Base-by-base conservation (phyloP, 108 stramenopile genomes). In the Skeletonema tropicum region DNA sequence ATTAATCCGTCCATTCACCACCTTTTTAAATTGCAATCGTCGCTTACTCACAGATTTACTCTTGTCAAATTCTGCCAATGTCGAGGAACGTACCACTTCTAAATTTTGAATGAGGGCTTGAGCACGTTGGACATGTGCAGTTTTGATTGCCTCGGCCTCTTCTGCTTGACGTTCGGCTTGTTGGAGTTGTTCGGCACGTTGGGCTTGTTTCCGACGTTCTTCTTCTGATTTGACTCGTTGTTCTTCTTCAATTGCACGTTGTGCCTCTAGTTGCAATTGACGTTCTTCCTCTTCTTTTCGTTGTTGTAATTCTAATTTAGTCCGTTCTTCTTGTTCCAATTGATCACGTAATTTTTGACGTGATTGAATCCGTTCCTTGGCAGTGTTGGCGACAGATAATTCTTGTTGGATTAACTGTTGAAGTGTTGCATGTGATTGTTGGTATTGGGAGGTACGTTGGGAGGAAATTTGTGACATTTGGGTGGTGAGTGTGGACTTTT, bases 11-110 rank as follows among this genome's bases (percentile, higher is more conserved):
- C 94, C 94, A 39, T 86, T 80, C 21, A 87, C 89, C 45, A 89
- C 77, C 79, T 96, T 96, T 68, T 96, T 96, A 76, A 96, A 89
- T 58, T 83, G 66, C 42, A 96, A 65, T 60, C 94, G 68, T 17
- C 92, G 77, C 66, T 81, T 83, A 14, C 78, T 55, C 3, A 92
- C 86, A 5, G 57, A 41, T 42, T 82, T 75, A 11, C 69, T 57
- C 66, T 80, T 84, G 68, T 96, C 92, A 68, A 93, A 96, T 21
- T 87, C 75, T 48, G 68, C 68, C 12, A 93, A 73, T 25, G 23
- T 8, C 0, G 52, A 35, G 3, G 33, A 55, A n/a, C 92, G 78
- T 2, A 93, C 48, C 17, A 74, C 61, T 0, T 83, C 83, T 35
- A 92, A 65, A 36, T 87, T 82, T 6, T 67, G 33, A 1, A 92